phyloP scores from a whole-genome alignment of 1,139 yeast genomes.

The Lipomyces yarrowii region DNA sequence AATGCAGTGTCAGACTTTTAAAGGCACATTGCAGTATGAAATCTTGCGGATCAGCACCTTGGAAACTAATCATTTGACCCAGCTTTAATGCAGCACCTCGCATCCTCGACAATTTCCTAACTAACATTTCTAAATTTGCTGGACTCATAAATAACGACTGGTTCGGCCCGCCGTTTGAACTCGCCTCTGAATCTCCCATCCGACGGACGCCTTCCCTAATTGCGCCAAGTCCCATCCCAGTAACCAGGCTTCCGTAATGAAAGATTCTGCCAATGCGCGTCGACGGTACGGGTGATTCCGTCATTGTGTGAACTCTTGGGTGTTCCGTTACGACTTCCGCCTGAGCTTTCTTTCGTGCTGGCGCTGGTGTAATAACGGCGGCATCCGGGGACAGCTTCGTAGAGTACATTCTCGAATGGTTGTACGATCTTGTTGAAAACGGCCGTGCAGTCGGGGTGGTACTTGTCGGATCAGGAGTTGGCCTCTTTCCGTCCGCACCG shows the following conservation, averaged over 20 bases:
- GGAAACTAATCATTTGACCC: constrained; percentile 95
- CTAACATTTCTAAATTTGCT: constrained; percentile 82
- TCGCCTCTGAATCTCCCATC: constrained; percentile 50
- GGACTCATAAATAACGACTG: constrained; percentile 70
- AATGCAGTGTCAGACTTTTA: neutral
- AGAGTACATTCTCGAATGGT: neutral
- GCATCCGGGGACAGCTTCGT: neutral
- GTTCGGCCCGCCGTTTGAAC: constrained; percentile 45
- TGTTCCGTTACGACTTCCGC: neutral
- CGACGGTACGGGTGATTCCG: constrained; percentile 74
- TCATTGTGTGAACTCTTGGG: constrained; percentile 16
- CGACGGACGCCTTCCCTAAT: constrained; percentile 77
- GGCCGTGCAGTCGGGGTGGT: neutral
- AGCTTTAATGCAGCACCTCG: constrained; percentile 97
- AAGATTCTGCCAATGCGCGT: constrained; percentile 82
- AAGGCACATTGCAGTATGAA: neutral
- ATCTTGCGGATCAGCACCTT: constrained; percentile 52
- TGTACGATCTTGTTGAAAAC: neutral
- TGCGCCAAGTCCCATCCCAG: constrained; percentile 86
- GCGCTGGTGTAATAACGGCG: neutral
- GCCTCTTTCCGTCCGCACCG: neutral
- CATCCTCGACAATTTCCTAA: constrained; percentile 87
- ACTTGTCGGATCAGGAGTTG: neutral
- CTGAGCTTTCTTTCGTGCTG: neutral
- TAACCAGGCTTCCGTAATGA: constrained; percentile 92